Conservation (phyloP, 768 basidiomycete species). For the Coprinopsis strossmayeri region DNA sequence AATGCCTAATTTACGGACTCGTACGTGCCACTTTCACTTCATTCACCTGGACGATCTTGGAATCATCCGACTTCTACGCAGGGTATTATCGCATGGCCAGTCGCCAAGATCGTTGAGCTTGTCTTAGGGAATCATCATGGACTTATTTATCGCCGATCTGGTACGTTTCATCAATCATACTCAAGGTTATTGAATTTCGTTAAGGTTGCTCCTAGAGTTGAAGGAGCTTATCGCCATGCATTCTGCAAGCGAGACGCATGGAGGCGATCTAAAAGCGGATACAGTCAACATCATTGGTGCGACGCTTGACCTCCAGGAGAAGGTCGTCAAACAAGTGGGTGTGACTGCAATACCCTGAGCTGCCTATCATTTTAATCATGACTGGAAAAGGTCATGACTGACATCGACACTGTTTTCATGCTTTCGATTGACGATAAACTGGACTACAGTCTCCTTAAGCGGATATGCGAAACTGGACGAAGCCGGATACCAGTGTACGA, state of each 20-base stretch:
- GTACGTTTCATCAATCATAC: neutral
- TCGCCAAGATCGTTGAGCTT: constrained; percentile 75
- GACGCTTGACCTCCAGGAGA: constrained; percentile 84
- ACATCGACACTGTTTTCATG: constrained; percentile 79
- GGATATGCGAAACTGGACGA: constrained; percentile 74
- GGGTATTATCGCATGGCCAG: constrained; percentile 78
- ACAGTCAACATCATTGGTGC: constrained; percentile 89
- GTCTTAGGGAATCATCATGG: constrained; percentile 81
- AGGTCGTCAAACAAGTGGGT: constrained; percentile 62
- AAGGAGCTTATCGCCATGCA: constrained; percentile 92
- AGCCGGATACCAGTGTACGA: constrained; percentile 81
- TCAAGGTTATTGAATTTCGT: neutral
- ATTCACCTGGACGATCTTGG: constrained; percentile 6
- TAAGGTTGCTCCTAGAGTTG: constrained; percentile 51
- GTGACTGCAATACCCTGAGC: neutral
- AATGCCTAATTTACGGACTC: constrained; percentile 58
- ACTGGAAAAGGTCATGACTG: constrained; percentile 66
- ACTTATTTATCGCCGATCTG: constrained; percentile 51
- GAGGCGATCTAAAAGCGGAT: constrained; percentile 81
- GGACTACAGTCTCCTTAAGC: constrained; percentile 72
- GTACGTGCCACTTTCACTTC: constrained; percentile 30
- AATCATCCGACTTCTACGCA: constrained; percentile 21
- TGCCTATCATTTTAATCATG: neutral
- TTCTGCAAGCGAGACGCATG: constrained; percentile 60
- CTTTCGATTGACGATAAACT: constrained; percentile 78